Percentiles rank a stretch among this genome's conserved stretches.
phyloP scores from a whole-genome alignment of 2,329 filamentous ascomycete species.

The Gliomastix tumulicola region DNA sequence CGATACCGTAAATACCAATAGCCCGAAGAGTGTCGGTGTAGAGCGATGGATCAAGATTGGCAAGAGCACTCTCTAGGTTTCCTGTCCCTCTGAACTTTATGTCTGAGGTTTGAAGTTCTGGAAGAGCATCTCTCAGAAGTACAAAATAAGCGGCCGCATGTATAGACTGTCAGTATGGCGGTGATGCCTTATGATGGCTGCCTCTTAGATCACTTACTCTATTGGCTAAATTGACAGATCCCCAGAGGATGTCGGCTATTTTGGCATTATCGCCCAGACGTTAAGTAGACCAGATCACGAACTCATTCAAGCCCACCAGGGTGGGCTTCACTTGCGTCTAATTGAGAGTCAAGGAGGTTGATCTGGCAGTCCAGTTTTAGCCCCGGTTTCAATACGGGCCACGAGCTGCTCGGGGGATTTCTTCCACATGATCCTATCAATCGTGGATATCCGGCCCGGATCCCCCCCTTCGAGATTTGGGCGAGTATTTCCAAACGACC shows the following conservation, averaged over 20 bases:
- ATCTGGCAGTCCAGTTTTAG: too few relatives aligned
- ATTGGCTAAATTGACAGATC: neutral
- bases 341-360: too few relatives aligned
- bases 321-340: neutral
- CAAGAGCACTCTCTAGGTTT: neutral
- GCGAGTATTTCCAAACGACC: too few relatives aligned
- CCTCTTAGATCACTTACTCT: neutral
- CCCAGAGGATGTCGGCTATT: neutral
- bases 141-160: neutral
- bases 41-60: neutral
- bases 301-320: neutral
- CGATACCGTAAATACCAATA: conserved; percentile 1
- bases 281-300: neutral
- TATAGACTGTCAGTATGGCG: neutral
- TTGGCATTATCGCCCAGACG: neutral
- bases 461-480: too few relatives aligned
- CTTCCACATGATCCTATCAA: too few relatives aligned
- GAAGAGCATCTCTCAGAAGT: neutral
- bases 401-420: too few relatives aligned
- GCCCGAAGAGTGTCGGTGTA: neutral
- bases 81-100: neutral
- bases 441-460: too few relatives aligned
- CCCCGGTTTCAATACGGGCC: too few relatives aligned
- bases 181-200: neutral
- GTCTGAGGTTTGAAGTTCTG: neutral